Conservation (phyloP, 2,329 filamentous ascomycete genomes). For the Penicillium sumatraense region DNA sequence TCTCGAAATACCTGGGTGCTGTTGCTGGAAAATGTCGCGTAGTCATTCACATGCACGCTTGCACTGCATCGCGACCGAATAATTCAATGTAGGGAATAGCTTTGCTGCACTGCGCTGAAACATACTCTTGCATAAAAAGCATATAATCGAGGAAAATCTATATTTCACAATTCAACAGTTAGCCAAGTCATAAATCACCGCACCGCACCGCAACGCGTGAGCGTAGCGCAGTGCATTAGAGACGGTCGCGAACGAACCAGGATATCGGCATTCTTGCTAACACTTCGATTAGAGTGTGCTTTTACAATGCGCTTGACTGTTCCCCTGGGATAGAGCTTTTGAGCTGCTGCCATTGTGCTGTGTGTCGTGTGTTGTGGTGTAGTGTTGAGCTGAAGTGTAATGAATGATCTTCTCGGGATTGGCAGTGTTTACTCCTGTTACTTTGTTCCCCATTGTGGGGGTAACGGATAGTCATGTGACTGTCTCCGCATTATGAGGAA, state of each 20-base stretch:
- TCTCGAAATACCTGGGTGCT: neutral
- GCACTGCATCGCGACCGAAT: neutral
- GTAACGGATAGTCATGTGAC: too few species aligned
- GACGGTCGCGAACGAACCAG: conserved; percentile 59
- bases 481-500: too few species aligned
- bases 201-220: too few species aligned
- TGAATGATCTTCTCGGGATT: neutral
- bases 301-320: conserved; percentile 90
- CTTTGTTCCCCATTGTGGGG: too few species aligned
- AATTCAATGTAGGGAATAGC: neutral
- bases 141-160: conserved; percentile 86
- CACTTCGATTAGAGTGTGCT: conserved; percentile 77
- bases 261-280: conserved; percentile 86
- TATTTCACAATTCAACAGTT: neutral
- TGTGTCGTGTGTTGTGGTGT: neutral
- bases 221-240: neutral
- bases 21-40: neutral
- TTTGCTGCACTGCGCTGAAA: too few species aligned
- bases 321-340: conserved; percentile 80
- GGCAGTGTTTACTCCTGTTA: conserved; percentile 15
- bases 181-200: too few species aligned
- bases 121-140: conserved; percentile 73
- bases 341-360: conserved; percentile 61
- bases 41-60: too few species aligned
- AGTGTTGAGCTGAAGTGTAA: neutral